phyloP scores from a whole-genome alignment of 192 early-diverging fungal genomes.

The Spizellomyces sp. region DNA sequence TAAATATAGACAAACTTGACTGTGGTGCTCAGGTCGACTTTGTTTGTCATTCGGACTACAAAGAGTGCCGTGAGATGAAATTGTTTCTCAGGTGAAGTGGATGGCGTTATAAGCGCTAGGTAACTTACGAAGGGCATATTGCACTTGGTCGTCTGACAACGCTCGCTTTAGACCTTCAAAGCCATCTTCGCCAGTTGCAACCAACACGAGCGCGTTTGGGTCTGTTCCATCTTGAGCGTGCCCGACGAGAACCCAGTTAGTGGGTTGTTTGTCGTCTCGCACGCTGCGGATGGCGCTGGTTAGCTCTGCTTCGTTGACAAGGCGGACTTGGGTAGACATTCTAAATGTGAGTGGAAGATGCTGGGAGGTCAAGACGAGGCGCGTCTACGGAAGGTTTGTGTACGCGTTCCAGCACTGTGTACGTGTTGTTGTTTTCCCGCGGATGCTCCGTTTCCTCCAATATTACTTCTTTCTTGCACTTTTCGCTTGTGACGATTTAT shows the following conservation, averaged over 20 bases:
- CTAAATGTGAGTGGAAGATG: no score
- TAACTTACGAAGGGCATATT: constrained; percentile 31
- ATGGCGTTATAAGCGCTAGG: background rate
- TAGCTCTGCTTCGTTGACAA: background rate
- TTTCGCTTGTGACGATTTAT: no score
- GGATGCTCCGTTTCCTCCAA: no score
- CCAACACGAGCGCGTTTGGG: constrained; percentile 25
- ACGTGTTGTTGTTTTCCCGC: no score
- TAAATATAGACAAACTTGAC: constrained; percentile 48
- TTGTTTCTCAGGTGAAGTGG: background rate
- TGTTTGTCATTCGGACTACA: background rate
- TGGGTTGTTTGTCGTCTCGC: constrained; percentile 36
- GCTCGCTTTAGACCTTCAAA: constrained; percentile 23
- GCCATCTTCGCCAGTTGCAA: constrained; percentile 31
- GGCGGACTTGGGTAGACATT: constrained; percentile 22
- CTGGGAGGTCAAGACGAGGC: no score
- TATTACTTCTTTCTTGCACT: no score
- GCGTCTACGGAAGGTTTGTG: no score
- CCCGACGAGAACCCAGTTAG: constrained; percentile 42
- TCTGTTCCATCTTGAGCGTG: constrained; percentile 25
- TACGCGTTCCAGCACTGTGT: no score
- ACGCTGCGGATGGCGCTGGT: constrained; percentile 32
- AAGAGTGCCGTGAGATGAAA: background rate
- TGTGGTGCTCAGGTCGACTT: constrained; percentile 27
- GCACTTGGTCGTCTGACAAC: constrained; percentile 29